Evolutionary conservation across 2,329 filamentous ascomycete species (phyloP).

Genomic region (Aspergillus eucalypticola): DNA sequence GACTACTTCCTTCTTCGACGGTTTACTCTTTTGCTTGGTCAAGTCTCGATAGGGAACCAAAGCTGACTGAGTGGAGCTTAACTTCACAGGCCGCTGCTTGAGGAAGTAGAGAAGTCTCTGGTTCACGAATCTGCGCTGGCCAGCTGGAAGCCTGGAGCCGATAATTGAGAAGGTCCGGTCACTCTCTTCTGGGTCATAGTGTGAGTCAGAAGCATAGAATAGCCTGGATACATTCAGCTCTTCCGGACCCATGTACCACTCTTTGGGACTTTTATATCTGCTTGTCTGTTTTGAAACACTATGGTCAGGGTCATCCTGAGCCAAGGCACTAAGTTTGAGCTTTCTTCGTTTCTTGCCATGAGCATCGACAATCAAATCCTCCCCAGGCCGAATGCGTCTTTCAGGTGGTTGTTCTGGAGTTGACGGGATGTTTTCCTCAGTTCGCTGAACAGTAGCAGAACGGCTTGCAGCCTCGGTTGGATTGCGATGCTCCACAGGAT

Average conservation of each 20-base stretch:
- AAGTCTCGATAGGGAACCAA: conserved; percentile 28
- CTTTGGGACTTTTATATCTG: neutral
- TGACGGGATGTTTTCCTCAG: neutral
- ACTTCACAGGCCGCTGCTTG: conserved; percentile 24
- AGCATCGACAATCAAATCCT: conserved; percentile 27
- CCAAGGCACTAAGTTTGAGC: conserved; percentile 21
- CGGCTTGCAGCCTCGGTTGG: neutral
- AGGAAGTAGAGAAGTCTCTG: conserved; percentile 30
- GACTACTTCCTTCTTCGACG: conserved; percentile 10
- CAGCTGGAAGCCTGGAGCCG: conserved; percentile 25
- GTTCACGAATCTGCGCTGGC: conserved; percentile 34
- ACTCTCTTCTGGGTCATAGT: conserved; percentile 28
- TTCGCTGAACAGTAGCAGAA: neutral
- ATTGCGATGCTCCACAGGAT: neutral
- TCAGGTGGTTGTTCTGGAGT: neutral
- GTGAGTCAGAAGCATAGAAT: conserved; percentile 43
- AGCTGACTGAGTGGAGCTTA: conserved; percentile 26
- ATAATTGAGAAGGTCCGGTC: conserved; percentile 29
- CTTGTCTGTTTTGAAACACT: neutral
- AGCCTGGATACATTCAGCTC: conserved; percentile 42
- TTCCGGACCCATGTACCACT: conserved; percentile 43
- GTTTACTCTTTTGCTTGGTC: neutral
- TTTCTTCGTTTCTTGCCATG: conserved; percentile 34
- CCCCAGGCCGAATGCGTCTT: conserved; percentile 19
- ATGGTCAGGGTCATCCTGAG: conserved; percentile 1